Evolutionary conservation across 495 filamentous ascomycete species (phyloP).

Genomic region (Recurvomyces mirabilis): DNA sequence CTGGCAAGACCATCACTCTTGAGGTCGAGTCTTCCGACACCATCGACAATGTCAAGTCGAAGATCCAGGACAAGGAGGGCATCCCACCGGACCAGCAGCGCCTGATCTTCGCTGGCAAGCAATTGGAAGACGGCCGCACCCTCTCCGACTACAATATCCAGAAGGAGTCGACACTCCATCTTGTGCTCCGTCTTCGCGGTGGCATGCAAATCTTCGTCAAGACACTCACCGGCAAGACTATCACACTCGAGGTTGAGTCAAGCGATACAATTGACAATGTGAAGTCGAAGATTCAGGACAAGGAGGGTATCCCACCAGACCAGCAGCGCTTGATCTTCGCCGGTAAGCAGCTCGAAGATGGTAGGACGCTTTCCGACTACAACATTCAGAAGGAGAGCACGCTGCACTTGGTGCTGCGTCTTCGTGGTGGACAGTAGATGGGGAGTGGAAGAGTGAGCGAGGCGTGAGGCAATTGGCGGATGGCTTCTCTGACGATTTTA

Average conservation of each 20-base stretch:
- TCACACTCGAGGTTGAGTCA: constrained; percentile 59
- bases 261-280: constrained; percentile 43
- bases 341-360: constrained; percentile 87
- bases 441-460: neutral
- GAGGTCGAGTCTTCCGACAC: constrained; percentile 94
- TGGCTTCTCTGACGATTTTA: constrained; percentile 9
- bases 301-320: constrained; percentile 91
- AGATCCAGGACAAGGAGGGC: constrained; percentile 71
- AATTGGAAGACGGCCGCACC: constrained; percentile 60
- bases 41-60: constrained; percentile 88
- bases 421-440: constrained; percentile 63
- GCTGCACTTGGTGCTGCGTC: constrained; percentile 90
- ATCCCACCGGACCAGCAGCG: constrained; percentile 71
- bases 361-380: constrained; percentile 90
- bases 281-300: constrained; percentile 70
- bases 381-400: constrained; percentile 99
- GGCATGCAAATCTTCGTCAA: constrained; percentile 70
- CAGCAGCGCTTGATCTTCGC: constrained; percentile 94
- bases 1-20: constrained; percentile 95
- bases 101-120: constrained; percentile 62
- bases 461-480: neutral
- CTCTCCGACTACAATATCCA: constrained; percentile 66
- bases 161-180: constrained; percentile 59
- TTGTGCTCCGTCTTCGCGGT: constrained; percentile 61
- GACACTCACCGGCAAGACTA: constrained; percentile 62